Conservation (phyloP, 805 yeast genomes). For the Soucietia sequanensis region DNA sequence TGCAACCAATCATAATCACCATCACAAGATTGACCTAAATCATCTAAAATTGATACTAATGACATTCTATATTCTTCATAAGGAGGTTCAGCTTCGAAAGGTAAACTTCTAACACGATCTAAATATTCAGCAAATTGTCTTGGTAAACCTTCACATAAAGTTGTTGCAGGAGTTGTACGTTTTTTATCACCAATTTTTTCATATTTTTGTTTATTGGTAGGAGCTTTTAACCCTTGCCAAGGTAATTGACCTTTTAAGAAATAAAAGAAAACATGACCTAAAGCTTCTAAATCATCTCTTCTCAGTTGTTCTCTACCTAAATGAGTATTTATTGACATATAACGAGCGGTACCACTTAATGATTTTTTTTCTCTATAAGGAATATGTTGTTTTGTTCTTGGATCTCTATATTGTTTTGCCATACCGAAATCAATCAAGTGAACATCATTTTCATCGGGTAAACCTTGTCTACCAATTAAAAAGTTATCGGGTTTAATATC, state of each 20-base stretch:
- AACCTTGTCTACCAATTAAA: conserved; percentile 62
- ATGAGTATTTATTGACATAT: conserved; percentile 88
- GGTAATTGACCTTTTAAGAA: conserved; percentile 78
- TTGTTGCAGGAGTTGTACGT: conserved; percentile 63
- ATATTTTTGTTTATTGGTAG: conserved; percentile 78
- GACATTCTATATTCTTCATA: conserved; percentile 64
- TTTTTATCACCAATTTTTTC: conserved; percentile 84
- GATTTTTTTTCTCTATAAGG: conserved; percentile 82
- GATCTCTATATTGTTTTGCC: conserved; percentile 84
- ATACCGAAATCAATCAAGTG: conserved; percentile 82
- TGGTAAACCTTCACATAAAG: conserved; percentile 65
- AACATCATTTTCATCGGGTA: conserved; percentile 62
- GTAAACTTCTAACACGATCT: conserved; percentile 62
- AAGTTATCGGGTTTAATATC: conserved; percentile 86
- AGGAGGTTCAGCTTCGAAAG: conserved; percentile 80
- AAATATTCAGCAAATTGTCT: conserved; percentile 73
- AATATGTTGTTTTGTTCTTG: conserved; percentile 74
- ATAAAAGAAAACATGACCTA: conserved; percentile 81
- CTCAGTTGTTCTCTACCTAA: conserved; percentile 81
- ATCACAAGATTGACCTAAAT: conserved; percentile 59
- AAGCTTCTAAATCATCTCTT: conserved; percentile 77
- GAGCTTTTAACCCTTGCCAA: conserved; percentile 90
- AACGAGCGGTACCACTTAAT: conserved; percentile 80
- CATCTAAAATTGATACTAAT: conserved; percentile 58
- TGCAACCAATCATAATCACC: conserved; percentile 81